These are phyloP conservation scores for Oryza glumipatula DNA, from an alignment of 176 grass and related monocot species.

Conservation along the genomic window DNA sequence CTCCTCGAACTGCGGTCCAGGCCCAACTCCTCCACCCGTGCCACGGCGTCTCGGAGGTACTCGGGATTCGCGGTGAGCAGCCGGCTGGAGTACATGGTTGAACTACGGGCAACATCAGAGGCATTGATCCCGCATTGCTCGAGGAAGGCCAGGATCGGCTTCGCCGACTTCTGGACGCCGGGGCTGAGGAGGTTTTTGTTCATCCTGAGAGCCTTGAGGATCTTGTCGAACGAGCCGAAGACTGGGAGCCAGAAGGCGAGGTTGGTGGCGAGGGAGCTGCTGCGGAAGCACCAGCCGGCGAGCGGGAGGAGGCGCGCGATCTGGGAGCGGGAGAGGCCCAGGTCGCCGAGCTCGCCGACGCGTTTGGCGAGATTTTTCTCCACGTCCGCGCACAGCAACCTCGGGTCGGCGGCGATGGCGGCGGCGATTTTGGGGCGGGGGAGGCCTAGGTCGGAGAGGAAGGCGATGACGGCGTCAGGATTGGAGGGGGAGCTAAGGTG, in stretches of 20 bases:
- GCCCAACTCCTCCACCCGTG: slow-evolving; percentile 18
- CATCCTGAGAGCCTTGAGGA: neutral
- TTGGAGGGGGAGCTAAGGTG: slow-evolving; percentile 16
- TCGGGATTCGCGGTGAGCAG: neutral
- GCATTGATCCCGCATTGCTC: neutral
- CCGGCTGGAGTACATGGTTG: neutral
- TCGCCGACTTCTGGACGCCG: neutral
- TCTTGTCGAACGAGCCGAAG: slow-evolving; percentile 31
- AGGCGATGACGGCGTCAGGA: slow-evolving; percentile 37
- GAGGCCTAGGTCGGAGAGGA: slow-evolving; percentile 38
- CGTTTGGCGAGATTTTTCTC: slow-evolving; percentile 12
- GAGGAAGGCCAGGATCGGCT: neutral
- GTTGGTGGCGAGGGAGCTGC: neutral
- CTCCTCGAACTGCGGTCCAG: neutral
- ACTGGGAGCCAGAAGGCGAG: slow-evolving; percentile 33
- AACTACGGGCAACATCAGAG: neutral
- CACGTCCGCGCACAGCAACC: slow-evolving; percentile 18
- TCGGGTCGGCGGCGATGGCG: slow-evolving; percentile 14
- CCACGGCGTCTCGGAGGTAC: neutral
- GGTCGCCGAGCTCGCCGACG: slow-evolving; percentile 4
- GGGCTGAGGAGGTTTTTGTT: neutral
- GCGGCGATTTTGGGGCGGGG: neutral
- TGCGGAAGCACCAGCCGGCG: neutral
- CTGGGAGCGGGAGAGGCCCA: slow-evolving; percentile 26
- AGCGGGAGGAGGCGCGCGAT: slow-evolving; percentile 28